These are phyloP conservation scores for Trichosanthes truncata DNA, from an alignment of 306 rosid species.

Conservation along the genomic window DNA sequence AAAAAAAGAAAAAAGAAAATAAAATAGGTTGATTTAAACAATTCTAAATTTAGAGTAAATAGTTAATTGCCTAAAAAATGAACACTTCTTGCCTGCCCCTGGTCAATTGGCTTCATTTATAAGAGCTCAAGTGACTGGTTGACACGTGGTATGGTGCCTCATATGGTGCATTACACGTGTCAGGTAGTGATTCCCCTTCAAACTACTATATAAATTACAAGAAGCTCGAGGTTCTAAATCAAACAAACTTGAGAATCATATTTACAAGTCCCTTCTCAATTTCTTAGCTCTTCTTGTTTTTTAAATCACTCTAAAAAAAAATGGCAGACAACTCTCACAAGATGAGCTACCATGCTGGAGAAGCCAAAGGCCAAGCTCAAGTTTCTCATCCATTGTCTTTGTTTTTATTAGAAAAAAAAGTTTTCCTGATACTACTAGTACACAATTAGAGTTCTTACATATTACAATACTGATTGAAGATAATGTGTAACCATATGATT, in stretches of 20 bases:
- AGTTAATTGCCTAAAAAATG: background rate
- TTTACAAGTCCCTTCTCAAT: background rate
- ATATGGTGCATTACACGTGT: too few relatives aligned
- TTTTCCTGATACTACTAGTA: background rate
- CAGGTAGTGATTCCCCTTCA: background rate
- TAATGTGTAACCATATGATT: too few relatives aligned
- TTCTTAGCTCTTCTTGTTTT: background rate
- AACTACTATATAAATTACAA: background rate
- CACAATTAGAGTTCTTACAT: too few relatives aligned
- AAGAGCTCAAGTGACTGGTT: background rate
- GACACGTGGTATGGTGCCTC: background rate
- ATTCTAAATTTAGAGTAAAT: too few relatives aligned
- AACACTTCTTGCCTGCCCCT: background rate
- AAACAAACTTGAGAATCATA: background rate
- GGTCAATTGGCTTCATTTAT: background rate
- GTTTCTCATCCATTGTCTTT: background rate
- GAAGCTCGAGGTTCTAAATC: background rate
- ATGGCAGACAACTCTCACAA: constrained; percentile 39
- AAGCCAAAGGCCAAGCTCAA: constrained; percentile 55
- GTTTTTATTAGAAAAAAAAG: too few relatives aligned
- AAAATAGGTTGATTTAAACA: too few relatives aligned
- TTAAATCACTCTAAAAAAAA: constrained; percentile 13
- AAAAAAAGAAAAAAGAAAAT: too few relatives aligned
- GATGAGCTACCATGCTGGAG: constrained; percentile 37
- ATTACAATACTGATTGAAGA: too few relatives aligned